Conservation (phyloP, 129 eudicot genomes). For the Escallonia rubra region DNA sequence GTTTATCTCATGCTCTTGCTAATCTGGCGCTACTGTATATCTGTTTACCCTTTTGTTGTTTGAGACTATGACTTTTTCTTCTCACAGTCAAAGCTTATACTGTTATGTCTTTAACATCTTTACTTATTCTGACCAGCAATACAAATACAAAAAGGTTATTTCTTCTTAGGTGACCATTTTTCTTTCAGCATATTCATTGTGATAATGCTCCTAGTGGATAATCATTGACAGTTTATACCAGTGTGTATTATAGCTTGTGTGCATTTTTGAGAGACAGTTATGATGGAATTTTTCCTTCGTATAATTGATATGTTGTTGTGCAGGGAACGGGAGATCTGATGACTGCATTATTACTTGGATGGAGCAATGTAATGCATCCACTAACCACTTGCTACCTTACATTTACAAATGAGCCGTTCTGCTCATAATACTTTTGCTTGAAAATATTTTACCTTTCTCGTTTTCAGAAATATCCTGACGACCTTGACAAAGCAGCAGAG, state of each 20-base stretch:
- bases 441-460: slow-evolving; percentile 5
- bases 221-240: background rate
- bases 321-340: slow-evolving; percentile 98
- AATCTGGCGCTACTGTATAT: too few species aligned
- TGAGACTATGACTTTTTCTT: too few species aligned
- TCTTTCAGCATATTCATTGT: background rate
- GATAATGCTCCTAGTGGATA: background rate
- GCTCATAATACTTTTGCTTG: background rate
- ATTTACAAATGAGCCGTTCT: background rate
- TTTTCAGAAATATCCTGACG: slow-evolving; percentile 79
- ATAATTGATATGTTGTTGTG: slow-evolving; percentile 6
- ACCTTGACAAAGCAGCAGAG: slow-evolving; percentile 96
- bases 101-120: too few species aligned
- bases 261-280: background rate
- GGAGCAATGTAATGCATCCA: slow-evolving; percentile 80
- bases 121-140: too few species aligned
- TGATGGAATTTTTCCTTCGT: background rate
- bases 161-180: background rate
- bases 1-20: too few species aligned
- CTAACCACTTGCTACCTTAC: slow-evolving; percentile 2
- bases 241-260: background rate
- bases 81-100: too few species aligned
- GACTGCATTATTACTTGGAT: slow-evolving; percentile 94
- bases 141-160: too few species aligned
- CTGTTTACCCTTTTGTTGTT: too few species aligned